Percentiles rank a stretch among this genome's conserved stretches.
phyloP scores from a whole-genome alignment of 2,329 filamentous ascomycete species.

The Colletotrichum sansevieriae region DNA sequence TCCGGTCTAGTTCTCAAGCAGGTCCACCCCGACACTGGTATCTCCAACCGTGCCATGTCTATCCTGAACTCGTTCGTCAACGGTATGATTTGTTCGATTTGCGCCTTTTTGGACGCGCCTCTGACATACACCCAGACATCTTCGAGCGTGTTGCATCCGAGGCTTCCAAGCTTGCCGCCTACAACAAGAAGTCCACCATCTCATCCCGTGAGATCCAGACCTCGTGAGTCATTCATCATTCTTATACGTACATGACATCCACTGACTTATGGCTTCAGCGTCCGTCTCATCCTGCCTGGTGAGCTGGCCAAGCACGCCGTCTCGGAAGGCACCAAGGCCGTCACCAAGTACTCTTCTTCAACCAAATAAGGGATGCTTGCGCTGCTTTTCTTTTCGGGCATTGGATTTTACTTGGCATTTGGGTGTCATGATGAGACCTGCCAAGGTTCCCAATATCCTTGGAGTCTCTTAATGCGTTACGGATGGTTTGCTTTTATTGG shows the following conservation, averaged over 20 bases:
- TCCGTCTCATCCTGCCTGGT: slow-evolving; percentile 96
- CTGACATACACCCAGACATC: slow-evolving; percentile 76
- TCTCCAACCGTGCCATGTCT: slow-evolving; percentile 99
- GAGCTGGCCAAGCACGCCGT: slow-evolving; percentile 99
- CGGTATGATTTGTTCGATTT: slow-evolving; percentile 63
- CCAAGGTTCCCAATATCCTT: slow-evolving; percentile 58
- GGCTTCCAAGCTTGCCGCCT: slow-evolving; percentile 98
- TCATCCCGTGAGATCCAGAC: slow-evolving; percentile 99
- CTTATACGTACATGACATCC: background rate
- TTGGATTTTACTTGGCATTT: slow-evolving; percentile 68
- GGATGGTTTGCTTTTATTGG: slow-evolving; percentile 75
- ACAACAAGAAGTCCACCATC: slow-evolving; percentile 99
- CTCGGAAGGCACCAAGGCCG: slow-evolving; percentile 99
- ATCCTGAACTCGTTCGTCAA: slow-evolving; percentile 99
- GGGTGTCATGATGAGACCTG: slow-evolving; percentile 70
- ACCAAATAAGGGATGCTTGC: slow-evolving; percentile 83
- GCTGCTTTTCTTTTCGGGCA: slow-evolving; percentile 72
- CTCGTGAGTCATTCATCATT: slow-evolving; percentile 67
- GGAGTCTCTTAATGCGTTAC: slow-evolving; percentile 80
- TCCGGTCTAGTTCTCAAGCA: slow-evolving; percentile 89
- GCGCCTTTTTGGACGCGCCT: slow-evolving; percentile 9
- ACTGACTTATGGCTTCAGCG: slow-evolving; percentile 69
- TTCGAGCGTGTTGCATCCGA: slow-evolving; percentile 99
- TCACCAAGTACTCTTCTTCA: slow-evolving; percentile 99
- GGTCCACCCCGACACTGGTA: slow-evolving; percentile 99